Evolutionary conservation across 2,329 filamentous ascomycete genomes (phyloP).

Genomic region (Hypoxylon sp.): DNA sequence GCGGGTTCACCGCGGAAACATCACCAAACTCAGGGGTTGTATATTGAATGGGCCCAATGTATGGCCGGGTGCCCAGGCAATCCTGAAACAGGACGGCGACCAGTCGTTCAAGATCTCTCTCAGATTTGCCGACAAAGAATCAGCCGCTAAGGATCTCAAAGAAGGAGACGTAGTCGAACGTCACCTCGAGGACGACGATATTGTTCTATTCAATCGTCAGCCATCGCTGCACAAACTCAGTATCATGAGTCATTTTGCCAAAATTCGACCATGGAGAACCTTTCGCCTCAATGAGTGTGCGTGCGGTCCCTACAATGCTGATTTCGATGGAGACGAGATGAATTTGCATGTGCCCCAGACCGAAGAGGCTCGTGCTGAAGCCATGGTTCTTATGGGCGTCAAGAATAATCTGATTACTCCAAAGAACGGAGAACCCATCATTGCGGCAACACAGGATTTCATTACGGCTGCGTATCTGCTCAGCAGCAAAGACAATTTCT

Average conservation of each 20-base stretch:
- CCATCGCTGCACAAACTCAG: slow-evolving; percentile 97
- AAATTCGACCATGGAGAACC: slow-evolving; percentile 92
- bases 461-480: slow-evolving; percentile 94
- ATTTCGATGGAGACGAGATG: slow-evolving; percentile 99
- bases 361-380: slow-evolving; percentile 93
- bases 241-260: slow-evolving; percentile 95
- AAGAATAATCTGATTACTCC: slow-evolving; percentile 96
- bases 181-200: slow-evolving; percentile 93
- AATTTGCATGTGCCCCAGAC: slow-evolving; percentile 98
- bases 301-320: slow-evolving; percentile 96
- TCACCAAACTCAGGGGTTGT: slow-evolving; percentile 78
- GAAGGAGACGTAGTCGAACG: slow-evolving; percentile 92
- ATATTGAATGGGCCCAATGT: slow-evolving; percentile 78
- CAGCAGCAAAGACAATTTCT: slow-evolving; percentile 93
- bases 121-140: slow-evolving; percentile 75
- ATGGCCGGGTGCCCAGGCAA: slow-evolving; percentile 88
- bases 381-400: slow-evolving; percentile 96
- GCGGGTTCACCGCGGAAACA: slow-evolving; percentile 83
- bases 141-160: slow-evolving; percentile 76
- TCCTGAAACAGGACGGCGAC: slow-evolving; percentile 73
- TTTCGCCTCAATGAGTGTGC: slow-evolving; percentile 98
- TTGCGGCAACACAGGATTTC: slow-evolving; percentile 99
- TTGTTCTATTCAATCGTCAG: slow-evolving; percentile 97
- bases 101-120: slow-evolving; percentile 73
- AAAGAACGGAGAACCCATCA: slow-evolving; percentile 97